Evolutionary conservation across 1,284 basidiomycete species (phyloP), one percentile per base, ranked within the genome.

Genomic region (Ceratobasidium sp.): DNA sequence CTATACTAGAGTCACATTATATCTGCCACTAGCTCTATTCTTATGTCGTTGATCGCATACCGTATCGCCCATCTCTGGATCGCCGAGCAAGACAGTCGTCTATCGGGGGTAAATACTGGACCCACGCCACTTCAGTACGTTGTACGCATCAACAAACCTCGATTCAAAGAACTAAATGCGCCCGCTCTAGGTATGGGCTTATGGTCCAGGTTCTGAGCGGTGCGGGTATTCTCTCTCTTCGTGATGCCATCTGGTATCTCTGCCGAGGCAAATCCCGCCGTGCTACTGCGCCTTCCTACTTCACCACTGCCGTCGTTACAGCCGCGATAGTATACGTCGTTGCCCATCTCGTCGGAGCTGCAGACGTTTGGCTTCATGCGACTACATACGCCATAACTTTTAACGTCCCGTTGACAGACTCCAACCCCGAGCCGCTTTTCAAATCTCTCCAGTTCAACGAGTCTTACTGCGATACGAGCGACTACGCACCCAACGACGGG

Each of bases 361-460:
- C 65, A 10, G 65, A 67, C 28, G 44, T 67, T 12, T 67, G 65
- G 65, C 65, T 67, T 13, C 65, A 67, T 20, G 65, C 65, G 9
- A 67, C 65, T 2, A 67, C 46, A 6, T 9, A 40, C 5, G 46
- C 65, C 5, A 44, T 50, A 6, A 12, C 50, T 1, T 50, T 26
- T 26, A 67, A 67, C 65, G 28, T 59, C 12, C 6, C 57, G 13
- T 26, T 7, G 5, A 50, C 46, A 33, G 20, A 28, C 48, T 23
- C 28, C 65, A 23, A 7, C 4, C 15, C 13, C 61, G n/a, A 13
- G 5, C 12, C 28, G n/a, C 46, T 67, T 6, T n/a, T 5, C 23
- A 26, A 44, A 20, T 48, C 65, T 12, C 44, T 67, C 4, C n/a
- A 40, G n/a, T 67, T 67, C 46, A 67, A 67, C 28, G 17, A 50